These are phyloP conservation scores for Phlebiopsis gigantea DNA, from an alignment of 768 basidiomycete genomes.

Conservation along the genomic window DNA sequence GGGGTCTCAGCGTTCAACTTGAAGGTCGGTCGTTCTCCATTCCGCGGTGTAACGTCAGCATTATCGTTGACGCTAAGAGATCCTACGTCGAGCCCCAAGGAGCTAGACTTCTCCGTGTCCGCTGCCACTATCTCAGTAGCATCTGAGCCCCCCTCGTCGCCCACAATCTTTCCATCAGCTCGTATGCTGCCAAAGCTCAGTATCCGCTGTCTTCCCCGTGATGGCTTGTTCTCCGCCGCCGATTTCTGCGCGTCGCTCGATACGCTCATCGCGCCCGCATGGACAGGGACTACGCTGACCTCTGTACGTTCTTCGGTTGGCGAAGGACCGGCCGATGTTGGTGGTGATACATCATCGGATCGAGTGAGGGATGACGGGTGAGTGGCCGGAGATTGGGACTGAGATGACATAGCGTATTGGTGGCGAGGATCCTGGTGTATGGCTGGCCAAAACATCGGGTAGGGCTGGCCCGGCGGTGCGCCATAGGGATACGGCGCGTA, in stretches of 20 bases:
- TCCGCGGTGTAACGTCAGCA: not conserved
- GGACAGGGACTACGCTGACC: not conserved
- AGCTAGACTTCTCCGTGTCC: constrained; percentile 5
- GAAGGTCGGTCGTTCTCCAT: not conserved
- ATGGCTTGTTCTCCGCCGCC: not conserved
- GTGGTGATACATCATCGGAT: not conserved
- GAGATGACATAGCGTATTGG: not conserved
- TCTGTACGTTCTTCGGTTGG: not conserved
- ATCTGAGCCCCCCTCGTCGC: constrained; percentile 8
- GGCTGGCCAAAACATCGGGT: constrained; percentile 30
- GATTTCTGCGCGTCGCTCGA: not conserved
- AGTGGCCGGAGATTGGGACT: constrained; percentile 5
- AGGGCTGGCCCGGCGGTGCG: constrained; percentile 30
- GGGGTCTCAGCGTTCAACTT: not conserved
- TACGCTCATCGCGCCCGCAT: not conserved
- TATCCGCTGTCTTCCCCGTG: constrained; percentile 17
- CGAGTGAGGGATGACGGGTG: not conserved
- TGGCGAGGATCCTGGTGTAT: constrained; percentile 7
- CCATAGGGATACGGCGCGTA: constrained; percentile 32
- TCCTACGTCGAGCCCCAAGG: not conserved
- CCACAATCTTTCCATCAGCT: constrained; percentile 22
- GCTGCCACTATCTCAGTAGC: constrained; percentile 3
- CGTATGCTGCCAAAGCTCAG: constrained; percentile 53
- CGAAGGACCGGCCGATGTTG: not conserved
- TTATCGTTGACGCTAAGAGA: not conserved